These are phyloP conservation scores for Vitis rupestris DNA, from an alignment of 164 flowering plant species.

Conservation along the genomic window DNA sequence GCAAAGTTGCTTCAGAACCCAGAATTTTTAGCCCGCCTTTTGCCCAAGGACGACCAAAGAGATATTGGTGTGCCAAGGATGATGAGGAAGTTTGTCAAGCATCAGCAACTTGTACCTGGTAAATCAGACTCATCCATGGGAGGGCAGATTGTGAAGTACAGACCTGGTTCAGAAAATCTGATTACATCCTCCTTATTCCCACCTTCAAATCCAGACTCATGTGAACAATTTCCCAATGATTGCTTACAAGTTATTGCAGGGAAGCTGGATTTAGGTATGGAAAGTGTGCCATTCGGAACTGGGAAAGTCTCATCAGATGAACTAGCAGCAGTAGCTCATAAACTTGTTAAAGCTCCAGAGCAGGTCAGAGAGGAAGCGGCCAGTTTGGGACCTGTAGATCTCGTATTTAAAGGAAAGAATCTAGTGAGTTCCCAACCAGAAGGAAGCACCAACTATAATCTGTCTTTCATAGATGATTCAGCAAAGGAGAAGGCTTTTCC, in stretches of 20 bases:
- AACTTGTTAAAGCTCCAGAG: constrained; percentile 17
- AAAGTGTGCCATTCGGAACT: constrained; percentile 21
- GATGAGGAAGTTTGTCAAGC: constrained; percentile 57
- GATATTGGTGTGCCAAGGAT: constrained; percentile 40
- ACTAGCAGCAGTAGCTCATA: constrained; percentile 14
- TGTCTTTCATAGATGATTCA: constrained; percentile 53
- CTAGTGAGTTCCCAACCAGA: constrained; percentile 22
- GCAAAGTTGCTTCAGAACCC: constrained; percentile 74
- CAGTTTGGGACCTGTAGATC: constrained; percentile 20
- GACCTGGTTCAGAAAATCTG: constrained; percentile 18
- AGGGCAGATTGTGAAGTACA: constrained; percentile 46
- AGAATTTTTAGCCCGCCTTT: constrained; percentile 46
- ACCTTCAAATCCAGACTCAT: constrained; percentile 18
- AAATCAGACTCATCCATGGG: constrained; percentile 24
- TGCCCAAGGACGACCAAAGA: constrained; percentile 39
- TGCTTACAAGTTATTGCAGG: constrained; percentile 31
- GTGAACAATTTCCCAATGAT: constrained; percentile 22
- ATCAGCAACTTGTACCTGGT: constrained; percentile 27
- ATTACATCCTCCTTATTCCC: constrained; percentile 13
- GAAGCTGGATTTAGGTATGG: constrained; percentile 23
- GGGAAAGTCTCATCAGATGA: constrained; percentile 20
- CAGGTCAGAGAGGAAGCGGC: constrained; percentile 19
- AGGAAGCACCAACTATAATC: constrained; percentile 23
- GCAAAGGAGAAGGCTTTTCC: constrained; percentile 26
- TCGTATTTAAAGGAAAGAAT: constrained; percentile 36